Evolutionary conservation across 108 stramenopile species (phyloP), one percentile per base, ranked within the genome.

Genomic region (Craspedostauros australis): DNA sequence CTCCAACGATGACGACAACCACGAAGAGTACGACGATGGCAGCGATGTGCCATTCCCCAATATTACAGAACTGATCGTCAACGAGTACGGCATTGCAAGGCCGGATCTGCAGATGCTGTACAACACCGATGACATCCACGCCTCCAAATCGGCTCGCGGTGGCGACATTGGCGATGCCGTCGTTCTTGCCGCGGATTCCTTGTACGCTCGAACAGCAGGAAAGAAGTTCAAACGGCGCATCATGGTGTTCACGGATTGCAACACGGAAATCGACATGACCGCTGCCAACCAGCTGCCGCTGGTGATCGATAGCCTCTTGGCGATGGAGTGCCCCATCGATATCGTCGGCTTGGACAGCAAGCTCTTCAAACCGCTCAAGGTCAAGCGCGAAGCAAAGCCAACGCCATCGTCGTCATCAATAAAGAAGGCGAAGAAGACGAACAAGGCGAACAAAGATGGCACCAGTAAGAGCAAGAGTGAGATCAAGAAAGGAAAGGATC

Each of bases 171-270:
- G 70, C 5, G 75, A 82, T 56, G 88, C 81, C 7, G 47, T 93
- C 23, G 62, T 88, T 11, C 43, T 89, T 0, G 92, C 92, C 1
- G 86, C 88, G 6, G 85, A 87, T 52, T 60, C 80, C 11, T 32
- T 93, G 4, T 62, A 80, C 50, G 61, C 70, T 5, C 49, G 70
- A 20, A 92, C 86, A 3, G 3, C 30, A 3, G 67, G 72, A 8
- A 85, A 85, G 31, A 78, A 74, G 27, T 67, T 43, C 39, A 39
- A 53, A 43, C 59, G 88, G 25, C 55, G 52, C 11, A 87, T 93
- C 41, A 58, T 88, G 12, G 22, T 93, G 21, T 54, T 89, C 23
- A 93, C 92, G 1, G 92, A 93, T 76, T 87, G 82, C 61, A 53
- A 74, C 46, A 60, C 90, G 36, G 30, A 67, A 11, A 60, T 83